Evolutionary conservation across 2,329 filamentous ascomycete genomes (phyloP), one percentile per base, ranked within the genome.

Genomic region (Chaetomiaceae sp.): DNA sequence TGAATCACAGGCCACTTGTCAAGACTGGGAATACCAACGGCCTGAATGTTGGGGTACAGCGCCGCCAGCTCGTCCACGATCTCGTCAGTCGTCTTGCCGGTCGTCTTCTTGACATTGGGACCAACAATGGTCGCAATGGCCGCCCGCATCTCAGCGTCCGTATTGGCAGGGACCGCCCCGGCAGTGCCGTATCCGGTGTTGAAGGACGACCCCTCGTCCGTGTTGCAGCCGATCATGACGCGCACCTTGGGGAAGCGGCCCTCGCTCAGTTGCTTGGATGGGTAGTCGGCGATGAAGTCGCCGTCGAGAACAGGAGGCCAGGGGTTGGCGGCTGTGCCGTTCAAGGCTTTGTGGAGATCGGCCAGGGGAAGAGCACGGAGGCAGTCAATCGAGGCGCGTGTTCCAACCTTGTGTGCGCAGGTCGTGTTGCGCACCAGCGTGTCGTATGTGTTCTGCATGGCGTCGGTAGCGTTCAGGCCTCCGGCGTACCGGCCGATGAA

Each of bases 161-260:
- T 49, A 19, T 49, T 42, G 37, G 42, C 27, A 9, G 25, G 25
- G 9, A 25, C 47, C 5, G 19, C 38, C n/a, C 47, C 47, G 6
- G 36, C 9, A 3, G 38, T 27, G 4, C 47, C 47, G 20, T 15
- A 9, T 15, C 38, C 38, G 8, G 29, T 25, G 29, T 38, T 27
- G 14, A 50, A 50, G 12, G 38, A 36, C 5, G 38, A 22, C 8
- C 68, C 68, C 51, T 69, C 68, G 33, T 69, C 68, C 3, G 61
- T 59, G 52, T 72, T 73, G 9, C 66, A 58, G 5, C 71, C 71
- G 25, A 69, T 65, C 0, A 74, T 60, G 2, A 70, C 36, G 0
- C 70, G 69, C 0, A 72, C 65, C 47, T 65, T 63, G 39, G 64
- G 62, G 43, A 73, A 74, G 8, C 61, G 55, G 1, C 71, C 71